Conservation (phyloP, 768 basidiomycete genomes). For the Strobilomyces confusus region DNA sequence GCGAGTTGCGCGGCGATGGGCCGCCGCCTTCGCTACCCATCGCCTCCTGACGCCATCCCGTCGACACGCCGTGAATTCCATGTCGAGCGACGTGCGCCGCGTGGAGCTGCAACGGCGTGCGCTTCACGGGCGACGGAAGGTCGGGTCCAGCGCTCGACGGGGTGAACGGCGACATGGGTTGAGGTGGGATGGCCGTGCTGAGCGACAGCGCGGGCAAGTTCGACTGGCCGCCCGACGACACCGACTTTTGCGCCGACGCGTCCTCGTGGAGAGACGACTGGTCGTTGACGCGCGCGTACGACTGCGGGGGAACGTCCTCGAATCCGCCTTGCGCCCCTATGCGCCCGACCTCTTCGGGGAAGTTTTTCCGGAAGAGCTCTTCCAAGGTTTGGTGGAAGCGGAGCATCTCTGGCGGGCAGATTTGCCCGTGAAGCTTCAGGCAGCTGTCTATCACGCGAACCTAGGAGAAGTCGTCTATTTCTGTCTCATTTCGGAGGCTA, state of each 20-base stretch:
- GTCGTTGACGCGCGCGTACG: slow-evolving; percentile 41
- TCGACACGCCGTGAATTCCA: slow-evolving; percentile 78
- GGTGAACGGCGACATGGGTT: slow-evolving; percentile 38
- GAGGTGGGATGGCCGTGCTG: slow-evolving; percentile 43
- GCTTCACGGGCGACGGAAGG: slow-evolving; percentile 36
- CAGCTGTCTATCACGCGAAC: slow-evolving; percentile 80
- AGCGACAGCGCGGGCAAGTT: slow-evolving; percentile 47
- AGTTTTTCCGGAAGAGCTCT: slow-evolving; percentile 81
- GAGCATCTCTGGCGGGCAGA: slow-evolving; percentile 86
- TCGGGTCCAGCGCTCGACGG: slow-evolving; percentile 21
- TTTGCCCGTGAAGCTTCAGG: slow-evolving; percentile 73
- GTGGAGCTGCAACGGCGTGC: slow-evolving; percentile 76
- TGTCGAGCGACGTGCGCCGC: slow-evolving; percentile 79
- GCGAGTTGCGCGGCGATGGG: slow-evolving; percentile 68
- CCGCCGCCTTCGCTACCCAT: slow-evolving; percentile 37
- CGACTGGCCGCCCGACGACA: slow-evolving; percentile 44
- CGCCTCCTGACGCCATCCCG: slow-evolving; percentile 60
- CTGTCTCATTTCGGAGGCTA: not conserved
- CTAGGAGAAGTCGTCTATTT: slow-evolving; percentile 33
- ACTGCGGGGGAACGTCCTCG: slow-evolving; percentile 41
- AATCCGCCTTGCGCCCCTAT: slow-evolving; percentile 56
- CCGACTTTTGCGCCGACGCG: slow-evolving; percentile 43
- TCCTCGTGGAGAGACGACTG: slow-evolving; percentile 45
- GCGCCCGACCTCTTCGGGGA: slow-evolving; percentile 75
- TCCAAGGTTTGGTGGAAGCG: slow-evolving; percentile 89